phyloP scores from a whole-genome alignment of 192 early-diverging fungal species.

The Gonapodya sp. region DNA sequence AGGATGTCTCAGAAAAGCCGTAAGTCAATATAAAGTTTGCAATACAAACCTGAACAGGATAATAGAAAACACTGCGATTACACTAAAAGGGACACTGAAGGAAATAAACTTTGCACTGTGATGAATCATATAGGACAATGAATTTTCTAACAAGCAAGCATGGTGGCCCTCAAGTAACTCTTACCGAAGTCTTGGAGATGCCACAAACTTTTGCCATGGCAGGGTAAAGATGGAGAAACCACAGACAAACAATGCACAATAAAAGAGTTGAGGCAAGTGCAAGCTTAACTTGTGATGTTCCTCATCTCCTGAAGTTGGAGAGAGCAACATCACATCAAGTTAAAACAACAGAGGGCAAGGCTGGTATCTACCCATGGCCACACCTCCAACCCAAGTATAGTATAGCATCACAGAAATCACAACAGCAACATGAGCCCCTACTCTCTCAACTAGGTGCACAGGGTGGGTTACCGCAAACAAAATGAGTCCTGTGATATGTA shows the following conservation, averaged over 20 bases:
- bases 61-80: background rate
- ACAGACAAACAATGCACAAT: slow-evolving; percentile 58
- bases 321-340: background rate
- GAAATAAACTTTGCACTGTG: background rate
- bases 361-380: background rate
- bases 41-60: slow-evolving; percentile 2
- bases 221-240: background rate
- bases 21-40: slow-evolving; percentile 7
- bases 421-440: background rate
- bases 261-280: slow-evolving; percentile 79
- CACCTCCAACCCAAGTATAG: background rate
- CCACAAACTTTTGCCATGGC: too few relatives aligned
- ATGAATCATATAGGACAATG: background rate
- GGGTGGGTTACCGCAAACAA: background rate
- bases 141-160: background rate
- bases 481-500: background rate
- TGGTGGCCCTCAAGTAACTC: background rate
- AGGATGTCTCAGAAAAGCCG: background rate
- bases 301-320: slow-evolving; percentile 56
- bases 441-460: background rate
- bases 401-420: background rate
- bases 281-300: slow-evolving; percentile 66
- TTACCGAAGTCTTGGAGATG: too few relatives aligned
- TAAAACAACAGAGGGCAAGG: background rate
- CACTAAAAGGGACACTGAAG: background rate